phyloP scores from a whole-genome alignment of 176 grass and related monocot genomes.

The Aegilops tauschii region DNA sequence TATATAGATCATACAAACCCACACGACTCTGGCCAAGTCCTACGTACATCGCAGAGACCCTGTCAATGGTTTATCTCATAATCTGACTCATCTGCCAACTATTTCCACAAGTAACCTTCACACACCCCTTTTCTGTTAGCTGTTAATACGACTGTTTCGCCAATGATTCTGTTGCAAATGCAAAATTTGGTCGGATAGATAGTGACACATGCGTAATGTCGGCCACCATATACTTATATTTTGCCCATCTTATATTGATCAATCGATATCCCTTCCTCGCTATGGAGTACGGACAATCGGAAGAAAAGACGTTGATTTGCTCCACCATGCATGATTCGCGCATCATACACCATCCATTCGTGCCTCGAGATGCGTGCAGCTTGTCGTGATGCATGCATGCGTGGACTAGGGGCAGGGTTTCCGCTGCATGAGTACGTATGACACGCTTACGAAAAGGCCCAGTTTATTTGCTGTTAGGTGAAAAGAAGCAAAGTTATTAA shows the following conservation, averaged over 20 bases:
- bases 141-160: background rate
- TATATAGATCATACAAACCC: background rate
- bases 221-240: background rate
- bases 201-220: constrained; percentile 9
- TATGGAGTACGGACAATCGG: too few relatives aligned
- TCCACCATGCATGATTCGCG: background rate
- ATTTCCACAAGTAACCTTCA: constrained; percentile 1
- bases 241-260: background rate
- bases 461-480: background rate
- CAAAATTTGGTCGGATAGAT: background rate
- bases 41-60: background rate
- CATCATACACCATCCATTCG: background rate
- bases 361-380: background rate
- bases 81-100: background rate
- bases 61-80: background rate
- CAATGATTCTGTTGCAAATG: background rate
- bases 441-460: background rate
- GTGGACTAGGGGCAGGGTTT: background rate
- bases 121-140: background rate
- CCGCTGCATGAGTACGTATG: background rate
- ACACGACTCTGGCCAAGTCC: constrained; percentile 26
- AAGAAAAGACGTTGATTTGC: too few relatives aligned
- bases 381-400: background rate
- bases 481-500: background rate
- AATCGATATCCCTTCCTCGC: background rate